Percentiles rank a stretch among this genome's conserved stretches.
These are phyloP conservation scores for Pichiaceae sp. DNA, from an alignment of 1,139 yeast genomes.

Conservation along the genomic window DNA sequence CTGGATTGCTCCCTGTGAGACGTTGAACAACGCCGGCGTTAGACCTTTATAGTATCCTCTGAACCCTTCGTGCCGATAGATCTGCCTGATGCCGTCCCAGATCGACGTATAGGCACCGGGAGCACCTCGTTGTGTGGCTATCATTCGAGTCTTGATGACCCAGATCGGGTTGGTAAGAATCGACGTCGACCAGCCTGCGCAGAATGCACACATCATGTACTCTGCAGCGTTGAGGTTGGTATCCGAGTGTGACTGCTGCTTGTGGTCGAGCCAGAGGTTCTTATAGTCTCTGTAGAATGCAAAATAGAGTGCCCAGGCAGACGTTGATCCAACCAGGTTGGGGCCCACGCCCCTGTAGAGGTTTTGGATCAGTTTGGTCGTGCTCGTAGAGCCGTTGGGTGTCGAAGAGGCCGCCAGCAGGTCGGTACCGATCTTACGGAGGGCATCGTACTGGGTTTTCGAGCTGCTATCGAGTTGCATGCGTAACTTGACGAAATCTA, in stretches of 20 bases:
- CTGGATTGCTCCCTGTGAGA: slow-evolving; percentile 83
- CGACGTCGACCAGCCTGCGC: slow-evolving; percentile 72
- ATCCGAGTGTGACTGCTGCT: slow-evolving; percentile 13
- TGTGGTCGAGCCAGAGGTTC: slow-evolving; percentile 12
- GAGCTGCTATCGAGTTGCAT: slow-evolving; percentile 43
- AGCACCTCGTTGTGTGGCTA: slow-evolving; percentile 43
- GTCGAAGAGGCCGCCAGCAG: slow-evolving; percentile 12
- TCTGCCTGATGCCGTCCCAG: slow-evolving; percentile 43
- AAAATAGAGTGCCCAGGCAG: slow-evolving; percentile 88
- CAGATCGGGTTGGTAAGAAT: slow-evolving; percentile 83
- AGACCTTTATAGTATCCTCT: slow-evolving; percentile 76
- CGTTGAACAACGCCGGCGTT: slow-evolving; percentile 73
- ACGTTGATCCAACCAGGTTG: slow-evolving; percentile 72
- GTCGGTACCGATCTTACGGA: slow-evolving; percentile 18
- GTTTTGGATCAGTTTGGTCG: slow-evolving; percentile 21
- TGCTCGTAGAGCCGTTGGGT: slow-evolving; percentile 6
- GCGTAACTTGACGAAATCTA: slow-evolving; percentile 77
- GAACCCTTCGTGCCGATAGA: slow-evolving; percentile 56
- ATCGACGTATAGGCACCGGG: slow-evolving; percentile 51
- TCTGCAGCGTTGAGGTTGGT: slow-evolving; percentile 24
- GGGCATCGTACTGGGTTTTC: slow-evolving; percentile 17
- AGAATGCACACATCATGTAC: slow-evolving; percentile 44
- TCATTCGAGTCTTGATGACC: slow-evolving; percentile 83
- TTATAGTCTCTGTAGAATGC: slow-evolving; percentile 60
- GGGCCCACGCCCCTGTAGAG: slow-evolving; percentile 76